Base-by-base conservation (phyloP, 1,284 basidiomycete species). In the Fomitopsis schrenkii region DNA sequence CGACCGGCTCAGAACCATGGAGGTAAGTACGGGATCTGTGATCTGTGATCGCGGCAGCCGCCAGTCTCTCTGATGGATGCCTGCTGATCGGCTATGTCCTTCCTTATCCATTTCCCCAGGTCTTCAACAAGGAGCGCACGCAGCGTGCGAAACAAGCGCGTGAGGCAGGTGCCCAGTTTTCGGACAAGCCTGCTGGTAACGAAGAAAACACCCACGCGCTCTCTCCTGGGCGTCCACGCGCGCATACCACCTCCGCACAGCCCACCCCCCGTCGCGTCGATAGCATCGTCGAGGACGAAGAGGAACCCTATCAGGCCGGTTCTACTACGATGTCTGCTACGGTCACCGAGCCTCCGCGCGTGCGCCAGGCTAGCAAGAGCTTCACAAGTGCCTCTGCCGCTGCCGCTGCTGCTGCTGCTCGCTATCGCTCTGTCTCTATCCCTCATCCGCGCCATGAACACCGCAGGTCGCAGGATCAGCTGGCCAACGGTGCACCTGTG, bases 1-100 rank as follows among this genome's bases (percentile, higher is more conserved):
- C 60, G 91, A 96, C 77, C 83, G 95, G 58, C 79, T 97, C 60
- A 91, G 88, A 74, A 92, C 87, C 44, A 95, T 95, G 83, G 94
- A 96, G 81, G 95, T 95, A 96, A 81, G 95, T 95, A 76, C 74
- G 76, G 70, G 45, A 45, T 45, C 22, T 45, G 22, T 70, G 45
- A 45, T 45, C 22, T 45, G 22, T 33, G 28, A n/a, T n/a, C 19
- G 10, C 55, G 41, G 26, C 26, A 42, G 38, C 5, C 12, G 38
- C 38, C 38, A 40, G 9, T 40, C 38, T 10, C 38, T 66, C 60
- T 57, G 67, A 63, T 71, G 64, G 45, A 54, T 60, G 42, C 48
- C 35, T 53, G 26, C 33, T 36, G 50, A 36, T 48, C 46, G 41
- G 22, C 17, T 59, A 19, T 8, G 5, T 22, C 22, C 22, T 22